Percentiles rank a stretch among this genome's conserved stretches.
Conservation (phyloP, 2,329 filamentous ascomycete species). For the Macrophomina phaseolina region DNA sequence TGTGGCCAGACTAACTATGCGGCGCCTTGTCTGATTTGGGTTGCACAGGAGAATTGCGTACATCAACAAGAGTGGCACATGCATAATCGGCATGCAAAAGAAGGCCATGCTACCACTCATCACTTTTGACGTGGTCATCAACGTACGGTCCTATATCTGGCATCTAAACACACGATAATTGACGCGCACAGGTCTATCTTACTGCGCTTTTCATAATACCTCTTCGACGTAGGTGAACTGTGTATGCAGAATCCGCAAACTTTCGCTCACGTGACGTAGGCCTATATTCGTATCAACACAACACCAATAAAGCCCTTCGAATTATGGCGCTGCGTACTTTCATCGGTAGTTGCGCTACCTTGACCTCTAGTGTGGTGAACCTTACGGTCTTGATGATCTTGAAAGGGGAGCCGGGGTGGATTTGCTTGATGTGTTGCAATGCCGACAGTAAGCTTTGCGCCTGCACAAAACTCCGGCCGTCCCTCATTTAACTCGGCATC, state of each 20-base stretch:
- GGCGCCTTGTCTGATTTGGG: neutral
- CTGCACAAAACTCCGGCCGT: neutral
- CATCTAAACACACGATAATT: neutral
- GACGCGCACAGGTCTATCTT: conserved; percentile 54
- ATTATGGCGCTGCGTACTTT: conserved; percentile 25
- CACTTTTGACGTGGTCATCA: conserved; percentile 64
- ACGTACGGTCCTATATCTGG: conserved; percentile 40
- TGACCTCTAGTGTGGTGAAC: conserved; percentile 22
- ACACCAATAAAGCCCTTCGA: conserved; percentile 19
- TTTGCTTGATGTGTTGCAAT: conserved; percentile 27
- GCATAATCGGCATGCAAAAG: conserved; percentile 67
- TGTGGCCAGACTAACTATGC: neutral
- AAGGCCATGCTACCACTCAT: conserved; percentile 67
- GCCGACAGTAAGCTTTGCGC: conserved; percentile 24
- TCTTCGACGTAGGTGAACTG: conserved; percentile 47
- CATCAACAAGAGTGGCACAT: conserved; percentile 53
- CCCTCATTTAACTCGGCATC: neutral
- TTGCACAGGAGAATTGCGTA: conserved; percentile 60
- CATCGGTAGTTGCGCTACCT: conserved; percentile 19
- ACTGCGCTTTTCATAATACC: conserved; percentile 69
- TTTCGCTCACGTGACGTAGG: neutral
- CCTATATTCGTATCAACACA: conserved; percentile 24
- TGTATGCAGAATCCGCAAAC: too few species aligned
- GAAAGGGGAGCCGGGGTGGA: conserved; percentile 23
- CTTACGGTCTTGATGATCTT: conserved; percentile 22